Percentiles rank a stretch among this genome's conserved stretches.
Evolutionary conservation across 352 stramenopile genomes (phyloP).

Genomic region (Phytophthora pini): DNA sequence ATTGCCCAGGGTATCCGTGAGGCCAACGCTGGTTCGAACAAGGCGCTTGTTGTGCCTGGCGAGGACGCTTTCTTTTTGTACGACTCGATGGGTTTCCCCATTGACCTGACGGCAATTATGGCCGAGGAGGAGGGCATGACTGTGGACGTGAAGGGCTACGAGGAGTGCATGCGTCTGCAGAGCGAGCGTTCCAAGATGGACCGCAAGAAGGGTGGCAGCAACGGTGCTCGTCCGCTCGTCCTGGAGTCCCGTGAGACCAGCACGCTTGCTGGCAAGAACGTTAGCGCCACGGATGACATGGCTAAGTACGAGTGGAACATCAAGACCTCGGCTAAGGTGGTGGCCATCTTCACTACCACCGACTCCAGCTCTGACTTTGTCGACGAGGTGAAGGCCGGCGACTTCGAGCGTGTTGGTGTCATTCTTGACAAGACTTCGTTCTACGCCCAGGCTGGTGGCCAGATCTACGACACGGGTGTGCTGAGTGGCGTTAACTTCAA

Average conservation of each 20-base stretch:
- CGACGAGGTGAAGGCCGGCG: slow-evolving; percentile 68
- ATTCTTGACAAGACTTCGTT: slow-evolving; percentile 98
- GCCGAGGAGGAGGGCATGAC: slow-evolving; percentile 95
- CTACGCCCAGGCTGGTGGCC: slow-evolving; percentile 98
- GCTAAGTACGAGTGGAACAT: slow-evolving; percentile 96
- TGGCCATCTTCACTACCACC: slow-evolving; percentile 95
- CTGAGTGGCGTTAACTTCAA: slow-evolving; percentile 59
- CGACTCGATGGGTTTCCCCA: slow-evolving; percentile 98
- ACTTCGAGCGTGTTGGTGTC: slow-evolving; percentile 94
- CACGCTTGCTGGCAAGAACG: slow-evolving; percentile 79
- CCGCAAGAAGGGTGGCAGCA: slow-evolving; percentile 89
- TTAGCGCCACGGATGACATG: slow-evolving; percentile 92
- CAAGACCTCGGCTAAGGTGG: slow-evolving; percentile 82
- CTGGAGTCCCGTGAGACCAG: slow-evolving; percentile 96
- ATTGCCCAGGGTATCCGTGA: slow-evolving; percentile 81
- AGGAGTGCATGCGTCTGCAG: slow-evolving; percentile 94
- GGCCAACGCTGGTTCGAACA: slow-evolving; percentile 54
- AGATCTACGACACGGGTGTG: slow-evolving; percentile 95
- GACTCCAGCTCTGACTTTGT: slow-evolving; percentile 88
- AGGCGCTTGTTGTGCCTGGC: slow-evolving; percentile 89
- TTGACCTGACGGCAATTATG: slow-evolving; percentile 99
- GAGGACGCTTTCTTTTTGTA: slow-evolving; percentile 99
- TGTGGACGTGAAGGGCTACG: slow-evolving; percentile 94
- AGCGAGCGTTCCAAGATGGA: slow-evolving; percentile 85
- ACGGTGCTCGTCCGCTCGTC: slow-evolving; percentile 83